Conservation (phyloP, 169 alveolate genomes). For the Theileria equi region DNA sequence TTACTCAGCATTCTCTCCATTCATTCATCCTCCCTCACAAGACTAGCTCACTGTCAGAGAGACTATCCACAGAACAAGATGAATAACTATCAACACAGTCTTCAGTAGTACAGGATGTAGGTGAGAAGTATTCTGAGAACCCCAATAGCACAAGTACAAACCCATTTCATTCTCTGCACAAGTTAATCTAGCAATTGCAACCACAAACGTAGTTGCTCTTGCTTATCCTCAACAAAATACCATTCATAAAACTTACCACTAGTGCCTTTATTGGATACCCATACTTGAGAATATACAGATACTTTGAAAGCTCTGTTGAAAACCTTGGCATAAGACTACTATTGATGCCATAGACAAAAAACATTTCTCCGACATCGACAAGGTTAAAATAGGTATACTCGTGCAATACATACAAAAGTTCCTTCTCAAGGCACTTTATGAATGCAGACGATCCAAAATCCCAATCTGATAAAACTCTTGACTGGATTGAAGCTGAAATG, state of each 20-base stretch:
- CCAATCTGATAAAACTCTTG: conserved; percentile 18
- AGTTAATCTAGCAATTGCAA: background rate
- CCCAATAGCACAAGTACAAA: too few species aligned
- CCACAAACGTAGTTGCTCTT: background rate
- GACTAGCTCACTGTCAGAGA: too few species aligned
- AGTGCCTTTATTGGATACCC: conserved; percentile 61
- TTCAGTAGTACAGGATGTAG: too few species aligned
- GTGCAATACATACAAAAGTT: conserved; percentile 33
- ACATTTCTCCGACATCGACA: conserved; percentile 59
- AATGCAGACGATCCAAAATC: conserved; percentile 27
- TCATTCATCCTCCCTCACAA: too few species aligned
- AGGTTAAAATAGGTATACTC: conserved; percentile 52
- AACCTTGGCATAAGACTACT: conserved; percentile 39
- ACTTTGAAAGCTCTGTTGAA: conserved; percentile 60
- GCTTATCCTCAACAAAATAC: background rate
- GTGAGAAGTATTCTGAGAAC: too few species aligned
- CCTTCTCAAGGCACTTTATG: conserved; percentile 22
- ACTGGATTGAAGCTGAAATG: background rate
- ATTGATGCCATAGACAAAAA: conserved; percentile 31
- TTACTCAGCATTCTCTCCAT: too few species aligned
- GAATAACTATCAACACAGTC: too few species aligned
- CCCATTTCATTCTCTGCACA: background rate
- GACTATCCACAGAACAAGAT: too few species aligned
- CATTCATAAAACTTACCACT: conserved; percentile 21
- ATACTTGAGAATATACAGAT: conserved; percentile 43